Base-by-base conservation (phyloP, 305 asterid genomes). In the Withania somnifera region DNA sequence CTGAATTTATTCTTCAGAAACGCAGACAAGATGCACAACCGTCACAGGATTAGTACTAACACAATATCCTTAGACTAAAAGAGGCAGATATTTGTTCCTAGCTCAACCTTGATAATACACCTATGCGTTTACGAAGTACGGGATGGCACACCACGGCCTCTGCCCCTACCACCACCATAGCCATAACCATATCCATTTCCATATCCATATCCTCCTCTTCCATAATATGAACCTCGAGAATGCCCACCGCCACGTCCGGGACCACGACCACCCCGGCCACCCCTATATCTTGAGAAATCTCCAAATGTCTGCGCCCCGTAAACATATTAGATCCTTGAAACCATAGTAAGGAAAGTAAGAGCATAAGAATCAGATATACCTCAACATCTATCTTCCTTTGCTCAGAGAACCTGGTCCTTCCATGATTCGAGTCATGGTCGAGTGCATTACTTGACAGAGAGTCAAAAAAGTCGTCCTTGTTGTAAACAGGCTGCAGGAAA, bases 391-490 rank as follows among this genome's bases (percentile, higher is more conserved):
- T 81, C 95, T 93, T 96, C 95, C 91, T 90, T 87, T 94, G 98
- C 89, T 96, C 99, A 2, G 99, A 94, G 82, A 92, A 96, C 87
- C 94, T 89, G 34, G 97, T 69, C 91, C 99, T 90, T 81, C 89
- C 95, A 77, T 87, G 88, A 88, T 86, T 93, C 15, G 87, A 86
- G 54, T 87, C 87, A 63, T 90, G 87, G 82, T 83, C 89, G 83
- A 84, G 36, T 6, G 97, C 78, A 52, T 90, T 92, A 88, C 87
- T 89, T 38, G 99, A 96, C 56, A 96, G 87, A 7, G 93, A 87
- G 57, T 96, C 99, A 14, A 96, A 96, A 82, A 96, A 96, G 84
- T 96, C 98, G 50, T 96, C 98, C 91, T 96, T 96, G 42, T 92
- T 92, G 81, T 96, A 96, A 81, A 88, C 84, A 85, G 97, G 82